Evolutionary conservation across 2,329 filamentous ascomycete genomes (phyloP), one percentile per base, ranked within the genome.

Genomic region (Fusarium sp.): DNA sequence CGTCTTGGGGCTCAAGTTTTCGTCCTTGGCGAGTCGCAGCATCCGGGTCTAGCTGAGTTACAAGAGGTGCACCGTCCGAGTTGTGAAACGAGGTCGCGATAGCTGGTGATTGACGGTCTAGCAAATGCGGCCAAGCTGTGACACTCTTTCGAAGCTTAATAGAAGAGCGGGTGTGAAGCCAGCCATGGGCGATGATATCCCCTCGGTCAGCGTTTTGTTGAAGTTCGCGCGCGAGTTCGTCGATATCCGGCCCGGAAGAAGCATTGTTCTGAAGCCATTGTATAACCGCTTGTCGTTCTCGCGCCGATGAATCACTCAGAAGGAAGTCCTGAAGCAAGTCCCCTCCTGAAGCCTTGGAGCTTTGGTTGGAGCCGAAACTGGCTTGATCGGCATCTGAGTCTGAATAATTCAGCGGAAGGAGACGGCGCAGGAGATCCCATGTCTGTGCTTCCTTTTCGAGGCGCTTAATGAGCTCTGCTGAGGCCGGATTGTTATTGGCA

Each of bases 41-140:
- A 82, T 99, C 96, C 0, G 96, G 96, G 74, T 99, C 96, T 34
- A 99, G 85, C 73, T 97, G 93, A 1, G 94, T 97, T 54, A 97
- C 89, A 4, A 97, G 81, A 7, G 88, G 86, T 56, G 89, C 88
- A 26, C 86, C 88, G 73, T 89, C 86, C 33, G 84, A 84, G 73
- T 84, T 91, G 68, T 86, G 77, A 49, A 89, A 84, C 5, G 86
- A 86, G 52, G 85, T 82, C 22, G 86, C 84, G 48, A 88, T 85
- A 61, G 84, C 86, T 15, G 86, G 81, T 39, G 87, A 86, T 66
- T 87, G 84, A 4, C 89, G 89, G 59, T 93, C 90, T 22, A 94
- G 81, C 8, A 89, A 83, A 63, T 89, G 87, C 36, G 87, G 86
- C 84, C 88, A 90, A 28, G 88, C 87, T 62, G 92, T 88, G 69